Evolutionary conservation across 805 yeast genomes (phyloP), one percentile per base, ranked within the genome.

Genomic region (Schizosaccharomyces osmophilus): DNA sequence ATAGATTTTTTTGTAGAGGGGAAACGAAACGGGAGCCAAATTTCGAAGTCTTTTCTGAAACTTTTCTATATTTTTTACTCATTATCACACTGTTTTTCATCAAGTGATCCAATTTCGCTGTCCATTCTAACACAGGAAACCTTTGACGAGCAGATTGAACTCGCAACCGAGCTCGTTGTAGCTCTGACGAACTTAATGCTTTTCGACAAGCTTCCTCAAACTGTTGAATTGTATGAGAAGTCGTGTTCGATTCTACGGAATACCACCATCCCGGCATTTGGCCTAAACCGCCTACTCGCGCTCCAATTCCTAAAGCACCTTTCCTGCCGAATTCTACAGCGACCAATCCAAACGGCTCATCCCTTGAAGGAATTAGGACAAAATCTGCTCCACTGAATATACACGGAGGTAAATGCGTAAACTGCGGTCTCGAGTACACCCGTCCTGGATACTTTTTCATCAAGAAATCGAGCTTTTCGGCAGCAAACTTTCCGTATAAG

Each of bases 181-280:
- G n/a, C 4, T n/a, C 42, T 13, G 43, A 36, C 26, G 60, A 57
- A 36, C 48, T 36, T n/a, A 57, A 15, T 2, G 60, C 60, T 36
- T 57, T 29, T 22, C 60, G 19, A 57, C 60, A 31, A 41, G 60
- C 60, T 22, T 36, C 29, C 36, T 57, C 60, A 31, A 57, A 57
- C 15, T 57, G 60, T 24, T 32, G 60, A 9, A 57, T 8, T 22
- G 36, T n/a, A 36, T 57, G 60, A 32, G 48, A 36, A 2, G 60
- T 41, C 13, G 60, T 24, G 19, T 36, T 41, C 6, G 60, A 57
- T 41, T 57, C 60, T 17, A 57, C 60, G 22, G 60, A 29, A 41
- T 57, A 57, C 60, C 60, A 57, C 60, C 60, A 57, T 11, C 60
- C 60, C 9, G 60, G 60, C 60, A 57, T 57, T 19, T 36, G 48